Evolutionary conservation across 2,329 filamentous ascomycete species (phyloP), one percentile per base, ranked within the genome.

Genomic region (Harringtonia aguacate): DNA sequence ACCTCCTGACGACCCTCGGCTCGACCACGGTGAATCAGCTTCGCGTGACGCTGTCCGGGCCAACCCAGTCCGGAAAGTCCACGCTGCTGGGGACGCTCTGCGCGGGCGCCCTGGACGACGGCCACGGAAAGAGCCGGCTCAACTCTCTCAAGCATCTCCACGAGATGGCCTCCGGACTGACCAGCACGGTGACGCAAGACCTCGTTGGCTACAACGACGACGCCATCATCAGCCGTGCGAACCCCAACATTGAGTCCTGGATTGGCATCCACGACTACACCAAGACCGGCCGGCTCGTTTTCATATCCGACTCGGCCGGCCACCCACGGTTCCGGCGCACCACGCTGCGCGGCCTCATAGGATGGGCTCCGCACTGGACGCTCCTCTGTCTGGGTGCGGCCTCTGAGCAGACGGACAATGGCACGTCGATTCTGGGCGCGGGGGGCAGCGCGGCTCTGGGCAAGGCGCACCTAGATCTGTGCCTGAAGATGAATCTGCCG

Each of bases 341-440:
- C 7, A 90, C 87, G 3, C 70, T 97, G 43, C 78, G 90, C 47
- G 88, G 89, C 1, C 69, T 98, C n/a, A 75, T 98, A 50, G 92
- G 89, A 37, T 97, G 92, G 89, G 85, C 86, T 31, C 92, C 92
- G 9, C 88, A 97, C 58, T 98, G 92, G 82, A 88, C 86, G 1
- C 62, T 95, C 20, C 71, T 97, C 3, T 95, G 94, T 53, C 79
- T 97, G 48, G 41, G 27, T 4, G 37, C 46, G 0, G 80, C 87
- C 38, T 87, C 86, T 30, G 84, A 92, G 55, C 83, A 84, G 50
- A 4, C 17, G 34, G 90, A 27, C 24, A 10, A 10, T 10, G 7
- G 24, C 55, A 83, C 84, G 49, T 70, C 73, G 13, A 77, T 82
- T 13, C 20, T 21, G 1, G 41, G 43, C 1, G 15, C 27, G 2